These are phyloP conservation scores for Globisporangium canariense DNA, from an alignment of 352 stramenopile genomes.

Conservation along the genomic window DNA sequence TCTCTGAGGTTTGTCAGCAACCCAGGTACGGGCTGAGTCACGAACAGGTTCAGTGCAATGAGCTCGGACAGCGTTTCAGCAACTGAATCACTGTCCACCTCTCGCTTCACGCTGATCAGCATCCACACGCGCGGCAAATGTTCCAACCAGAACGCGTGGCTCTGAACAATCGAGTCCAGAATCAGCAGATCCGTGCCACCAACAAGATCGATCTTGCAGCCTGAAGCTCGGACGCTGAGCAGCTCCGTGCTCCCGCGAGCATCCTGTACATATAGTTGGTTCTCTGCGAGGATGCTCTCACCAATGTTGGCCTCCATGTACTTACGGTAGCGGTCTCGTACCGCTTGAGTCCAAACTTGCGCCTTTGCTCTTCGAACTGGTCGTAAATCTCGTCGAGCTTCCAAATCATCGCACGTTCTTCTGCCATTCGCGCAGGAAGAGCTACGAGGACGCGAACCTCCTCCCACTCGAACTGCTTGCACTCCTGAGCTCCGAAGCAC, in stretches of 20 bases:
- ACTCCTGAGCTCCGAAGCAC: too few species aligned
- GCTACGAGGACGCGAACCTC: too few species aligned
- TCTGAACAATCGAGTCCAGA: neutral
- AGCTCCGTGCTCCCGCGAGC: too few species aligned
- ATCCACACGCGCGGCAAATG: neutral
- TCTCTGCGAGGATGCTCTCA: neutral
- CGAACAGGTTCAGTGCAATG: neutral
- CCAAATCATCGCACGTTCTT: too few species aligned
- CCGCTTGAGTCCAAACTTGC: too few species aligned
- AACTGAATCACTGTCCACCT: neutral
- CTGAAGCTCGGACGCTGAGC: neutral
- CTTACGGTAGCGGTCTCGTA: neutral
- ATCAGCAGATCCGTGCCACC: neutral
- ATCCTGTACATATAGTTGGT: neutral
- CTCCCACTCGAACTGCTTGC: too few species aligned
- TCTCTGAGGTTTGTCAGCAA: neutral
- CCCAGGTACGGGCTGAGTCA: neutral
- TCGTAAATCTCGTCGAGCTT: too few species aligned
- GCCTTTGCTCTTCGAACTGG: too few species aligned
- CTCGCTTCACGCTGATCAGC: neutral
- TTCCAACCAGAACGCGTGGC: neutral
- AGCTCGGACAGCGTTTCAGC: neutral
- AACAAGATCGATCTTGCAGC: neutral
- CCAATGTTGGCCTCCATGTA: neutral
- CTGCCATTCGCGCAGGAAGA: too few species aligned